These are phyloP conservation scores for Athelia sp. DNA, from an alignment of 1,284 basidiomycete species.

Conservation along the genomic window DNA sequence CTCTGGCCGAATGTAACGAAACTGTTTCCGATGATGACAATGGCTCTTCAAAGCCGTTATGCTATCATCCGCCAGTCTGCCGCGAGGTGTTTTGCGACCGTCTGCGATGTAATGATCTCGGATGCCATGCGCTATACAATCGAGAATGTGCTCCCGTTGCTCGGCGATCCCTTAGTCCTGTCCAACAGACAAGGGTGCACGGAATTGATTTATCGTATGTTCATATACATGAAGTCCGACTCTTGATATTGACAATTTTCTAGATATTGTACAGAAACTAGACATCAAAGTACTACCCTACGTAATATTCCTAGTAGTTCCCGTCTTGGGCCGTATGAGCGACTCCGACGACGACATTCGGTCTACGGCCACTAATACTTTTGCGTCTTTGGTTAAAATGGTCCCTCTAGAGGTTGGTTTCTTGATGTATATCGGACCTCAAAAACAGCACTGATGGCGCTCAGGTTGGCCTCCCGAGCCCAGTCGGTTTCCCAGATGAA, in stretches of 20 bases:
- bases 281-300: slow-evolving; percentile 96
- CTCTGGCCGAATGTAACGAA: slow-evolving; percentile 68
- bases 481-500: slow-evolving; percentile 87
- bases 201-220: slow-evolving; percentile 88
- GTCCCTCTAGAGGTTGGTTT: slow-evolving; percentile 85
- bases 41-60: slow-evolving; percentile 79
- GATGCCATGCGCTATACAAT: slow-evolving; percentile 89
- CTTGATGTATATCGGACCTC: no score
- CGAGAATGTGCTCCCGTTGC: slow-evolving; percentile 78
- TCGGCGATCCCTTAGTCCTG: slow-evolving; percentile 78
- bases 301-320: slow-evolving; percentile 95
- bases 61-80: slow-evolving; percentile 88
- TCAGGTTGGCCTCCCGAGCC: slow-evolving; percentile 92
- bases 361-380: slow-evolving; percentile 92
- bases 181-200: slow-evolving; percentile 86
- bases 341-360: slow-evolving; percentile 91
- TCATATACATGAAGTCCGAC: slow-evolving; percentile 1
- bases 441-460: background rate
- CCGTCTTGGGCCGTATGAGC: slow-evolving; percentile 96
- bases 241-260: slow-evolving; percentile 8
- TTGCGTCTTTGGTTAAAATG: slow-evolving; percentile 98
- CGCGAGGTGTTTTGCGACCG: slow-evolving; percentile 81
- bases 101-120: slow-evolving; percentile 83
- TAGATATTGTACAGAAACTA: slow-evolving; percentile 88
- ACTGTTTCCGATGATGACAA: slow-evolving; percentile 74